These are phyloP conservation scores for Uncinocarpus reesii DNA, from an alignment of 2,329 filamentous ascomycete genomes.

Conservation along the genomic window DNA sequence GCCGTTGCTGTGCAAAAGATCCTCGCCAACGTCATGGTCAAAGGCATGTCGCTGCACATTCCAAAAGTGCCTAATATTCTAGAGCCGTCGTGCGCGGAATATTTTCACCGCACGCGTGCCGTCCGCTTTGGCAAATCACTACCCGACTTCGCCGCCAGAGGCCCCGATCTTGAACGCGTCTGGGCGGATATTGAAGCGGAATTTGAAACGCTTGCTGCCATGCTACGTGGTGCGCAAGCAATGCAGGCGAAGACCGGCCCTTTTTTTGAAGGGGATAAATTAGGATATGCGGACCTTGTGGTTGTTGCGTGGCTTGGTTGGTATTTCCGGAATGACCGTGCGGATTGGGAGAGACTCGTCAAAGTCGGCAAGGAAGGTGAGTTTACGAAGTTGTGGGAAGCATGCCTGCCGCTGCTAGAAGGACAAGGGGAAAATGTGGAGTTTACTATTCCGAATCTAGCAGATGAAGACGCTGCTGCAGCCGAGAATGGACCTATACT, in stretches of 20 bases:
- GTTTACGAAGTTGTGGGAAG: conserved; percentile 14
- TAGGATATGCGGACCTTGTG: conserved; percentile 16
- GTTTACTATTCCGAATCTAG: conserved; percentile 4
- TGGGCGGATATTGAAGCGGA: conserved; percentile 22
- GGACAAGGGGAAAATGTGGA: conserved; percentile 13
- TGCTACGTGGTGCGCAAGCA: conserved; percentile 19
- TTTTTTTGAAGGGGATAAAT: conserved; percentile 16
- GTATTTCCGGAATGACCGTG: conserved; percentile 11
- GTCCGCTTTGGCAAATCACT: conserved; percentile 24
- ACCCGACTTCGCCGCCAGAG: conserved; percentile 25
- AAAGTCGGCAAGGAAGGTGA: conserved; percentile 12
- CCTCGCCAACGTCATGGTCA: conserved; percentile 4
- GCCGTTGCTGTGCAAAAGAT: conserved; percentile 23
- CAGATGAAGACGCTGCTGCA: neutral
- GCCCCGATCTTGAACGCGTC: conserved; percentile 10
- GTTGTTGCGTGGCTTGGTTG: conserved; percentile 13
- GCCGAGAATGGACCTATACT: conserved; percentile 1
- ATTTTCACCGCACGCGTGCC: conserved; percentile 32
- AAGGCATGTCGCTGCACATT: conserved; percentile 24
- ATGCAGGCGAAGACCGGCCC: conserved; percentile 7
- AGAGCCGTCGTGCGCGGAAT: conserved; percentile 26
- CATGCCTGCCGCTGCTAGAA: conserved; percentile 13
- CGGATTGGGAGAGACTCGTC: conserved; percentile 12
- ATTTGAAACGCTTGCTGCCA: conserved; percentile 21
- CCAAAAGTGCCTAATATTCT: conserved; percentile 30